These are phyloP conservation scores for Acarospora socialis DNA, from an alignment of 2,329 filamentous ascomycete genomes.

Conservation along the genomic window DNA sequence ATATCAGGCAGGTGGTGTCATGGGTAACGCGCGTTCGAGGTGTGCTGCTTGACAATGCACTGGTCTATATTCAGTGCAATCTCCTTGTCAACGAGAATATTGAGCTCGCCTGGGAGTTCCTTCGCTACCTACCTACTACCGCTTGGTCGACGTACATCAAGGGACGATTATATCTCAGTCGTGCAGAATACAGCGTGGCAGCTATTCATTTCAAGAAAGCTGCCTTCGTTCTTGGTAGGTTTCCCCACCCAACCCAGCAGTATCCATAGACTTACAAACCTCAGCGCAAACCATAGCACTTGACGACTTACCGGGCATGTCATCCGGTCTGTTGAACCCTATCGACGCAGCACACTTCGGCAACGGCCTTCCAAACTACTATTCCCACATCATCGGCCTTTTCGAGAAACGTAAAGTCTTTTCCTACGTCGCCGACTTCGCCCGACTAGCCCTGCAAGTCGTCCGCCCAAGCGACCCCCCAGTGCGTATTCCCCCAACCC, in stretches of 20 bases:
- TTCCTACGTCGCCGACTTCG: slow-evolving; percentile 73
- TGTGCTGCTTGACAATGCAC: slow-evolving; percentile 40
- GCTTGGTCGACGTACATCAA: slow-evolving; percentile 63
- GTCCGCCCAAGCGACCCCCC: slow-evolving; percentile 13
- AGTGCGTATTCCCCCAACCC: slow-evolving; percentile 12
- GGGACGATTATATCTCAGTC: slow-evolving; percentile 60
- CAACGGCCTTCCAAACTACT: slow-evolving; percentile 68
- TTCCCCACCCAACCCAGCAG: neutral
- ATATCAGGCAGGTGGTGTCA: slow-evolving; percentile 29
- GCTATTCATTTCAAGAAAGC: slow-evolving; percentile 67
- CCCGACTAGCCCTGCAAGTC: slow-evolving; percentile 58
- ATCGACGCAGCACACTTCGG: slow-evolving; percentile 56
- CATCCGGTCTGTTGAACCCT: slow-evolving; percentile 54
- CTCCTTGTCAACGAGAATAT: slow-evolving; percentile 53
- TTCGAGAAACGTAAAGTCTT: slow-evolving; percentile 67
- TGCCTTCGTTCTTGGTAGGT: slow-evolving; percentile 67
- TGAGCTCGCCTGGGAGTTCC: slow-evolving; percentile 49
- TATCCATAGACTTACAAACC: neutral
- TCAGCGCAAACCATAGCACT: slow-evolving; percentile 2
- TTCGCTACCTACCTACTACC: slow-evolving; percentile 47
- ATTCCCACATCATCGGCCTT: slow-evolving; percentile 68
- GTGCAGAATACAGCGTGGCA: slow-evolving; percentile 60
- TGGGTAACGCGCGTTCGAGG: slow-evolving; percentile 33
- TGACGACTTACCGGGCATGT: slow-evolving; percentile 6
- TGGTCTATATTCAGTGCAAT: slow-evolving; percentile 56